Conservation (phyloP, 257 asterid genomes). For the Solanum bulbocastanum region DNA sequence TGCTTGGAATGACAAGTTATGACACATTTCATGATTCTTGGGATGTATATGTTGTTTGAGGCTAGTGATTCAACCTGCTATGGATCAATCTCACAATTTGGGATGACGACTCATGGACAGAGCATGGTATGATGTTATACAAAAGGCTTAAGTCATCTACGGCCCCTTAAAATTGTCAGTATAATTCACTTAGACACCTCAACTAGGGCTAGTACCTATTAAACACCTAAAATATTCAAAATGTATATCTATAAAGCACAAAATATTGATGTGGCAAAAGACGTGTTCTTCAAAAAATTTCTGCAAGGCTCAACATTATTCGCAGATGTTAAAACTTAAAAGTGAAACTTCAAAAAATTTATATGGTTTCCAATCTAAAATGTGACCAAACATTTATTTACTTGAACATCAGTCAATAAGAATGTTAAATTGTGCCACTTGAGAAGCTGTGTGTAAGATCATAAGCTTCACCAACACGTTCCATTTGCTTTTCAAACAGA, state of each 20-base stretch:
- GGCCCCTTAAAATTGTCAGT: too few species aligned
- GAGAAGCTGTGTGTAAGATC: neutral
- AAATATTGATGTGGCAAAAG: too few species aligned
- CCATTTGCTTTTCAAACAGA: conserved; percentile 94
- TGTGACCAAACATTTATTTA: neutral
- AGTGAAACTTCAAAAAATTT: neutral
- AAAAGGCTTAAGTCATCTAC: too few species aligned
- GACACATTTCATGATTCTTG: neutral
- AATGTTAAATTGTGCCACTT: neutral
- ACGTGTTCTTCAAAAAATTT: neutral
- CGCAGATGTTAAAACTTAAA: neutral
- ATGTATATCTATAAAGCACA: too few species aligned
- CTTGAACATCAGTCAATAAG: neutral
- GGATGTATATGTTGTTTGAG: neutral
- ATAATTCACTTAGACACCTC: too few species aligned
- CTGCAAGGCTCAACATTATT: neutral
- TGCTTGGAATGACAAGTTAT: neutral
- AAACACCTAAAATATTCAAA: too few species aligned
- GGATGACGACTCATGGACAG: neutral
- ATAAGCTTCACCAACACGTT: conserved; percentile 9
- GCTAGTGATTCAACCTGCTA: neutral
- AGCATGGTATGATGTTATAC: neutral
- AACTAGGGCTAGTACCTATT: too few species aligned
- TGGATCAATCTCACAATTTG: neutral
- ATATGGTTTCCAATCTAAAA: neutral